phyloP scores from a whole-genome alignment of 352 stramenopile genomes.

The Thraustochytrium aureum region DNA sequence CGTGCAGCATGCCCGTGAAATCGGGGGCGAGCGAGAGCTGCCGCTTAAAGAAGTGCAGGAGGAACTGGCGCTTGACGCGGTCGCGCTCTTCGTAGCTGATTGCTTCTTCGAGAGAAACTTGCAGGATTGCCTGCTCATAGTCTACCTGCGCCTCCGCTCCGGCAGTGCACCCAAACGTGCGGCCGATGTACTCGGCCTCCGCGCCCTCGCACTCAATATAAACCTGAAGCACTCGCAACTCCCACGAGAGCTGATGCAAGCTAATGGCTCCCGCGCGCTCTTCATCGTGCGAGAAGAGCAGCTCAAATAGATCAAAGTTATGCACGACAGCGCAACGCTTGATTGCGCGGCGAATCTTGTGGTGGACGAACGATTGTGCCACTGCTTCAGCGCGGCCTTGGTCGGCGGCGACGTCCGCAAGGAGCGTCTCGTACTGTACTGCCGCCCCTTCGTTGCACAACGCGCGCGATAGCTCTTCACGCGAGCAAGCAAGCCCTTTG shows the following conservation, averaged over 20 bases:
- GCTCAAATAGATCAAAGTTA: background rate
- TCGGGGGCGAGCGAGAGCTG: background rate
- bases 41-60: background rate
- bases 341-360: background rate
- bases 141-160: background rate
- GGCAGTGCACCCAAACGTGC: background rate
- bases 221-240: background rate
- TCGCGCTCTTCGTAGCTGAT: background rate
- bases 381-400: background rate
- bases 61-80: background rate
- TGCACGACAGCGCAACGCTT: background rate
- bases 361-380: background rate
- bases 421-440: background rate
- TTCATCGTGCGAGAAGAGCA: background rate
- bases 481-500: background rate
- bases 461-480: background rate
- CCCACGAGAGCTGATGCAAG: slow-evolving; percentile 40
- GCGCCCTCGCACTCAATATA: background rate
- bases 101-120: background rate
- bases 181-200: background rate
- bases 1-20: background rate
- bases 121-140: slow-evolving; percentile 1
- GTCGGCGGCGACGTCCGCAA: background rate
- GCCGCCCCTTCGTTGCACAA: background rate
- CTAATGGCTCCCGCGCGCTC: background rate